phyloP scores from a whole-genome alignment of 2,329 filamentous ascomycete species.

The Pezicula neosporulosa region DNA sequence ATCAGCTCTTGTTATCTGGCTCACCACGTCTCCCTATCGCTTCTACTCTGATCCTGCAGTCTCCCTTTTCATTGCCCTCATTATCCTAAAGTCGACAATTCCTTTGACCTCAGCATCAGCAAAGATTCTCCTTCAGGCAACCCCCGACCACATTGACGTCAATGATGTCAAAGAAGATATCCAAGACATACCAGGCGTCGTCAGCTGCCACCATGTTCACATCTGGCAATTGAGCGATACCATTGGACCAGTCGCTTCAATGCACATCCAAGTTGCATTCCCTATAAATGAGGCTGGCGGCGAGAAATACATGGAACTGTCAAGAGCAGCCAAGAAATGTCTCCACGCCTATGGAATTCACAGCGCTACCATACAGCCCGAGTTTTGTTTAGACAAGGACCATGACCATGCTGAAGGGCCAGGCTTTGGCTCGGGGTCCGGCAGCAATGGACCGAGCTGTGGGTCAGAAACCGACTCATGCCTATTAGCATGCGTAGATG shows the following conservation, averaged over 20 bases:
- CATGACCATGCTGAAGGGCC: constrained; percentile 22
- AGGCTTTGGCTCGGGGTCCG: constrained; percentile 9
- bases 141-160: constrained; percentile 81
- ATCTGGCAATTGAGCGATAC: constrained; percentile 97
- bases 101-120: constrained; percentile 77
- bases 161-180: constrained; percentile 94
- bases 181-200: constrained; percentile 74
- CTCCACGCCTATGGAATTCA: constrained; percentile 96
- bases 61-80: constrained; percentile 87
- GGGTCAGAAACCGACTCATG: constrained; percentile 25
- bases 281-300: constrained; percentile 79
- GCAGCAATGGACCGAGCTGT: constrained; percentile 21
- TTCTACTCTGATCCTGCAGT: constrained; percentile 90
- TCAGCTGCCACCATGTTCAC: constrained; percentile 92
- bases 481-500: constrained; percentile 29
- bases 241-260: constrained; percentile 78
- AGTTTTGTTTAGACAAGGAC: constrained; percentile 61
- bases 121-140: constrained; percentile 90
- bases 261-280: constrained; percentile 91
- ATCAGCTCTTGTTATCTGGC: constrained; percentile 86
- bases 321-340: constrained; percentile 77
- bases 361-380: constrained; percentile 94
- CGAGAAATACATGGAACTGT: constrained; percentile 85
- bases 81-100: constrained; percentile 70
- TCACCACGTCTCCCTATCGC: constrained; percentile 76